Conservation (phyloP, 192 early-diverging fungal genomes). For the Umbelopsis sp. region DNA sequence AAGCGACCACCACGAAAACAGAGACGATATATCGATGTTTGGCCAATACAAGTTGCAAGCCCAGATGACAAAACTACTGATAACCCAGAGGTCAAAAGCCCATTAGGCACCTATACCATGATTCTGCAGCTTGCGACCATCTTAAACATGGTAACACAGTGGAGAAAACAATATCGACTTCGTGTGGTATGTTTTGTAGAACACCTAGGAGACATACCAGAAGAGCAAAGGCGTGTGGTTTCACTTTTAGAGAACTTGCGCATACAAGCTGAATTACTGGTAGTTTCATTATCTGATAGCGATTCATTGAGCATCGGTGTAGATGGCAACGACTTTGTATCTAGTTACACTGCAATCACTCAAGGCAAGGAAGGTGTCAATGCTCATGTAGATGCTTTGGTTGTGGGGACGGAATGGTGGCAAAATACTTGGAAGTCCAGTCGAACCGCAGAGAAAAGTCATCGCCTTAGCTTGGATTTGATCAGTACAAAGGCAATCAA, state of each 20-base stretch:
- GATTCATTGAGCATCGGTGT: conserved; percentile 37
- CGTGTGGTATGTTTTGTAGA: conserved; percentile 76
- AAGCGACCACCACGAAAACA: conserved; percentile 4
- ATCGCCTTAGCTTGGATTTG: neutral
- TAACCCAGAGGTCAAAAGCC: neutral
- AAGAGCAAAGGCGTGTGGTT: conserved; percentile 56
- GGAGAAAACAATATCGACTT: conserved; percentile 59
- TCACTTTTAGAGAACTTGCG: conserved; percentile 62
- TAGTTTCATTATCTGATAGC: conserved; percentile 49
- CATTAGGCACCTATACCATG: conserved; percentile 72
- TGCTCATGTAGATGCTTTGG: conserved; percentile 17
- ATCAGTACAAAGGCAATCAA: neutral
- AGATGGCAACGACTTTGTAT: neutral
- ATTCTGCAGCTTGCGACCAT: conserved; percentile 77
- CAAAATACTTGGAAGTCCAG: conserved; percentile 13
- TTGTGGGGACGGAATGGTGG: conserved; percentile 3
- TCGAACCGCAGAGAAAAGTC: neutral
- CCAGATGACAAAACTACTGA: conserved; percentile 42
- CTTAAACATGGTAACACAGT: conserved; percentile 69
- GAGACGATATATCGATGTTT: conserved; percentile 68
- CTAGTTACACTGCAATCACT: conserved; percentile 37
- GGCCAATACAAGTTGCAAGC: conserved; percentile 65
- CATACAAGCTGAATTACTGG: conserved; percentile 61
- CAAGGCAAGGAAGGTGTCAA: conserved; percentile 25
- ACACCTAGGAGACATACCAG: conserved; percentile 57